Base-by-base conservation (phyloP, 495 filamentous ascomycete species). In the Aspergillus coremiiformis region DNA sequence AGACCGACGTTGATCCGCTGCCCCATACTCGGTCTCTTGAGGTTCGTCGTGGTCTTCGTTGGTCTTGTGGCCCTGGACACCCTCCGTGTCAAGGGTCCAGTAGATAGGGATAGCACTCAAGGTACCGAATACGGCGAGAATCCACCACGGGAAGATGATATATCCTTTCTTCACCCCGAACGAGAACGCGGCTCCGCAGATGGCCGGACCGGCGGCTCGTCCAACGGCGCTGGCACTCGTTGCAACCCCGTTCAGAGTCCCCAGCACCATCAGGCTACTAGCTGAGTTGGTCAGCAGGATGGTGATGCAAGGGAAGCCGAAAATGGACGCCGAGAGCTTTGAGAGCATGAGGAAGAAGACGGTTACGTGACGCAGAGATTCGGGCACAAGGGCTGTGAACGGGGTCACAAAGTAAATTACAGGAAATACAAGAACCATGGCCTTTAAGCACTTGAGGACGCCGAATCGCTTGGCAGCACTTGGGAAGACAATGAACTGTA, bases 241-340 rank as follows among this genome's bases (percentile, higher is more conserved):
- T 0, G 86, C 87, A 47, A 95, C 81, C 0, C 92, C 92, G 62
- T 97, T 97, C 44, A 97, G 69, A 1, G 91, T 95, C 0, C 90
- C 92, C 6, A 96, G 78, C 42, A 94, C 78, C 26, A 79, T 72
- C 27, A 96, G 70, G 41, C 80, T 86, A 0, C 74, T 67, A 1
- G 90, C 90, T 15, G 85, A 88, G 69, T 96, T 97, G 41, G 91
- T 95, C 15, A 97, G 73, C 17, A 96, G 67, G 59, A 96, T 94
- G n/a, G 86, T 93, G 14, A 77, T 84, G 64, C 85, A 90, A 1
- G 92, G 92, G 63, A 95, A 95, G 5, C 83, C 83, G 64, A 96
- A 87, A 48, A 91, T 90, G 30, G 78, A 78, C 10, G 78, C 77
- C 42, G 84, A 72, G 23, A 81, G 82, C 62, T 92, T 94, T 56